These are phyloP conservation scores for Nothopassalora personata DNA, from an alignment of 2,329 filamentous ascomycete species.

Conservation along the genomic window DNA sequence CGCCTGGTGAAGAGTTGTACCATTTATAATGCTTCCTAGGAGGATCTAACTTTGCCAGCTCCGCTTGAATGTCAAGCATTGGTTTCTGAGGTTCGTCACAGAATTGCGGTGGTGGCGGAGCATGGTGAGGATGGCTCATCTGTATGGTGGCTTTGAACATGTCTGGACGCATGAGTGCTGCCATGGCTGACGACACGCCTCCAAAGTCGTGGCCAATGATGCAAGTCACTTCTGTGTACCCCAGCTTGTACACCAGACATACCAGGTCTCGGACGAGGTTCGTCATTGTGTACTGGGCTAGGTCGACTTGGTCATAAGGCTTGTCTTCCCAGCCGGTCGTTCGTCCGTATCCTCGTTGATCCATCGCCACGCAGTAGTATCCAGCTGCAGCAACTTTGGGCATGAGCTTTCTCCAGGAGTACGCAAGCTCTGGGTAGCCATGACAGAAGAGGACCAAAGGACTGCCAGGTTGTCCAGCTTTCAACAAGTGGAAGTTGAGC, in stretches of 20 bases:
- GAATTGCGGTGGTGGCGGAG: constrained; percentile 46
- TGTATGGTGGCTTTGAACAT: constrained; percentile 58
- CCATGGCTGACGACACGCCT: constrained; percentile 54
- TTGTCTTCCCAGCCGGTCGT: constrained; percentile 57
- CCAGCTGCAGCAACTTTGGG: constrained; percentile 53
- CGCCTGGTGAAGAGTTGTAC: constrained; percentile 53
- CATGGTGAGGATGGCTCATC: constrained; percentile 62
- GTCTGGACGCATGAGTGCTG: constrained; percentile 59
- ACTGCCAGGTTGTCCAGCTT: constrained; percentile 45
- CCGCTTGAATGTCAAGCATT: constrained; percentile 48
- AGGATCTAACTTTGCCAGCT: constrained; percentile 50
- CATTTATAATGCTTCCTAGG: constrained; percentile 65
- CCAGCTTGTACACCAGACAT: constrained; percentile 55
- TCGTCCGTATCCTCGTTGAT: constrained; percentile 63
- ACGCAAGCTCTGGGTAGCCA: constrained; percentile 65
- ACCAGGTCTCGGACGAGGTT: constrained; percentile 59
- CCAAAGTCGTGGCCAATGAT: constrained; percentile 65
- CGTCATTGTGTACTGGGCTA: constrained; percentile 53
- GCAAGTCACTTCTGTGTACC: constrained; percentile 53
- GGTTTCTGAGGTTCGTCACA: constrained; percentile 36
- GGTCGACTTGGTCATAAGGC: constrained; percentile 48
- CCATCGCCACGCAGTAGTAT: constrained; percentile 62
- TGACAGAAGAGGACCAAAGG: constrained; percentile 60
- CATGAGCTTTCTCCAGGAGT: constrained; percentile 63
- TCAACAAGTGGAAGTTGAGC: constrained; percentile 58